Percentiles rank a stretch among this genome's conserved stretches.
Evolutionary conservation across 768 basidiomycete genomes (phyloP).

Genomic region (Podaxis sp.): DNA sequence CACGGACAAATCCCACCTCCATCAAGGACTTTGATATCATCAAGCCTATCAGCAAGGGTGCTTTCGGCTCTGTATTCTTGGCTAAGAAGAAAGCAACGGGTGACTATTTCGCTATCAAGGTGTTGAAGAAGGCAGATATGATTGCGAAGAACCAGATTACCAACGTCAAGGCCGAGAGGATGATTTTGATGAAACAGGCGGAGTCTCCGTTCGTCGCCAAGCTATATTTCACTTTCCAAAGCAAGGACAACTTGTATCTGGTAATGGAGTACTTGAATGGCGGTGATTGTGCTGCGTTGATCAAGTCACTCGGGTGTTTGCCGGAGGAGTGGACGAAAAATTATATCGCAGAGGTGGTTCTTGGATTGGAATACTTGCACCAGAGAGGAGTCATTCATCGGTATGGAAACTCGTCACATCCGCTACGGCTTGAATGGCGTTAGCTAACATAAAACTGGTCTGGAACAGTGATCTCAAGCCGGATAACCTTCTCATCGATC

Average conservation of each 20-base stretch:
- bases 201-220: conserved; percentile 98
- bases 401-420: conserved; percentile 41
- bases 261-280: conserved; percentile 99
- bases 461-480: conserved; percentile 87
- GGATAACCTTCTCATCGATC: conserved; percentile 96
- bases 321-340: conserved; percentile 97
- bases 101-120: conserved; percentile 99
- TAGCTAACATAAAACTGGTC: conserved; percentile 8
- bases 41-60: conserved; percentile 98
- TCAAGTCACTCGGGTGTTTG: conserved; percentile 91
- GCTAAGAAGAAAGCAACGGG: conserved; percentile 98
- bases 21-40: conserved; percentile 99
- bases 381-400: conserved; percentile 94
- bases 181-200: conserved; percentile 99
- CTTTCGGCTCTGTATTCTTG: conserved; percentile 97
- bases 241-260: conserved; percentile 96
- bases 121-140: conserved; percentile 99
- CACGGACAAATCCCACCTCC: conserved; percentile 81
- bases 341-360: conserved; percentile 93
- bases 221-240: conserved; percentile 98
- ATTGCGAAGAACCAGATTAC: conserved; percentile 99
- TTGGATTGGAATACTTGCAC: conserved; percentile 97
- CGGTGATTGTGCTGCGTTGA: conserved; percentile 94
- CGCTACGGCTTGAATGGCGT: conserved; percentile 12
- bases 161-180: conserved; percentile 98